phyloP scores from a whole-genome alignment of 345 rosid species.

The Eucalyptus fibrosa region DNA sequence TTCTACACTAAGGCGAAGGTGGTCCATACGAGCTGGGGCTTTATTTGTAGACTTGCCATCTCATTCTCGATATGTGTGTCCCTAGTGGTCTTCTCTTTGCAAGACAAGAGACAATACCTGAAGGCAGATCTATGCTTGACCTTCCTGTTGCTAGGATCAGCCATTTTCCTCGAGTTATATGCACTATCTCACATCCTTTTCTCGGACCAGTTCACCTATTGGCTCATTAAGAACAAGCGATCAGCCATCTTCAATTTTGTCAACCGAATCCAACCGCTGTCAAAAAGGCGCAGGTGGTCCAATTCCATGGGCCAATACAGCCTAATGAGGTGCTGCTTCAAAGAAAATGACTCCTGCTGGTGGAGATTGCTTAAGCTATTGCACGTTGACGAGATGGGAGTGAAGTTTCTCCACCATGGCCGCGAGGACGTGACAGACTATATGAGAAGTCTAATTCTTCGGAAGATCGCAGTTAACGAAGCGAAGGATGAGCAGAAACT shows the following conservation, averaged over 20 bases:
- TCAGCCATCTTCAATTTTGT: background rate
- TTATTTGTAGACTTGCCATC: too few species aligned
- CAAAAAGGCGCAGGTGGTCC: background rate
- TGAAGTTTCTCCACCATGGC: background rate
- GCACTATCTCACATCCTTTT: background rate
- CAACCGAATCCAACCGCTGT: background rate
- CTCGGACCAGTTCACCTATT: background rate
- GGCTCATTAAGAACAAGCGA: background rate
- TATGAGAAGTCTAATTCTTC: accelerated
- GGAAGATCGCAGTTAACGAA: background rate
- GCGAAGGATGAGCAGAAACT: accelerated
- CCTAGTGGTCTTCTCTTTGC: background rate
- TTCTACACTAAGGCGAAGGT: too few species aligned
- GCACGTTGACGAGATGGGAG: background rate
- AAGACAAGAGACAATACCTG: background rate
- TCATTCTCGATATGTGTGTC: background rate
- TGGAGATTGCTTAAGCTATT: background rate
- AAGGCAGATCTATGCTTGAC: background rate
- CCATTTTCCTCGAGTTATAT: background rate
- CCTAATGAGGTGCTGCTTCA: background rate
- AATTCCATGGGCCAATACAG: background rate
- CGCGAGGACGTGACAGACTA: accelerated
- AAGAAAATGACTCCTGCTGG: background rate
- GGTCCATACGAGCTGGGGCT: too few species aligned
- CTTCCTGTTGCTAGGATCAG: background rate